A percentile compares a stretch with the other conserved stretches of the same genome.
phyloP scores from a whole-genome alignment of 2,329 filamentous ascomycete genomes.

The Neonectria coccinea region DNA sequence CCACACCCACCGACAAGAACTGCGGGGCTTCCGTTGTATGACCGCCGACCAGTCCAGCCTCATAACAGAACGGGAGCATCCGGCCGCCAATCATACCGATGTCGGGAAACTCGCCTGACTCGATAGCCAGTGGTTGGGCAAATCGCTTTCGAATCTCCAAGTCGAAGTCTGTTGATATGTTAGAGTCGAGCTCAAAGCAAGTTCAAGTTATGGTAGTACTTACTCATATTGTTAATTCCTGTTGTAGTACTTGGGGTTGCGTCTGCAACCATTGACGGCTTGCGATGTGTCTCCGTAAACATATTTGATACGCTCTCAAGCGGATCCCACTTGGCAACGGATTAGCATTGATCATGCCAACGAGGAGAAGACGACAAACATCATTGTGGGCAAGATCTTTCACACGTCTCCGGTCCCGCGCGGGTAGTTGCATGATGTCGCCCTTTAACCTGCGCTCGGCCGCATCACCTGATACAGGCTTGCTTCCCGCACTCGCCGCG shows the following conservation, averaged over 20 bases:
- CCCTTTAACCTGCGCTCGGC: constrained; percentile 74
- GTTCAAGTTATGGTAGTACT: constrained; percentile 45
- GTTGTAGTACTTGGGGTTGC: constrained; percentile 74
- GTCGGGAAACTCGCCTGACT: constrained; percentile 78
- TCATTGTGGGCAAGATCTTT: constrained; percentile 74
- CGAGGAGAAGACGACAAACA: constrained; percentile 55
- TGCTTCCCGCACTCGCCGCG: constrained; percentile 65
- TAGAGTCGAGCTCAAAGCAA: constrained; percentile 24
- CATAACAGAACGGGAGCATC: constrained; percentile 77
- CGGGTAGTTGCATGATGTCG: constrained; percentile 78
- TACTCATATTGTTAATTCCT: constrained; percentile 84
- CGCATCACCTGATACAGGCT: constrained; percentile 74
- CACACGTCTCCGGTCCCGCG: constrained; percentile 72
- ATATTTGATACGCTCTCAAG: constrained; percentile 65
- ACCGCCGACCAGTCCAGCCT: constrained; percentile 70
- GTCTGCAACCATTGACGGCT: constrained; percentile 64
- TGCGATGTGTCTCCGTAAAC: constrained; percentile 64
- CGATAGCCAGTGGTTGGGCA: constrained; percentile 71
- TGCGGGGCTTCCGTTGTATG: constrained; percentile 71
- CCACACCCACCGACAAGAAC: constrained; percentile 73
- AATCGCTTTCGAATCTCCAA: constrained; percentile 76
- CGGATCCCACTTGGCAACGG: constrained; percentile 61
- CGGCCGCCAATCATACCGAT: constrained; percentile 70
- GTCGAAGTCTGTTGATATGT: constrained; percentile 66
- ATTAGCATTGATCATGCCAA: constrained; percentile 34